phyloP scores from a whole-genome alignment of 2,329 filamentous ascomycete genomes.

The Metarhizium sp. region DNA sequence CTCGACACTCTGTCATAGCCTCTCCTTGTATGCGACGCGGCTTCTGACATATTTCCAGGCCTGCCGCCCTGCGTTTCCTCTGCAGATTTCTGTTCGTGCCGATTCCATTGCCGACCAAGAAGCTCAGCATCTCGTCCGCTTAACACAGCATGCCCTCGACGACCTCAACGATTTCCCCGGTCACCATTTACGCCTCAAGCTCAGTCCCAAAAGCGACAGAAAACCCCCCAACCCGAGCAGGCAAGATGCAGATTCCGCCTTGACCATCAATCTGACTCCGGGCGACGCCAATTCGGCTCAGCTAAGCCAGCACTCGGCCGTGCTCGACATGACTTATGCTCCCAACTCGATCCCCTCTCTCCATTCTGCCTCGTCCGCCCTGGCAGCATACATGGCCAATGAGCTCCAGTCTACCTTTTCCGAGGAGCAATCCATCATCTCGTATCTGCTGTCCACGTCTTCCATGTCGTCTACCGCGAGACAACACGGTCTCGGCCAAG shows the following conservation, averaged over 20 bases:
- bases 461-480: conserved; percentile 39
- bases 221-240: conserved; percentile 18
- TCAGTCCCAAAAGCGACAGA: conserved; percentile 16
- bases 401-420: conserved; percentile 71
- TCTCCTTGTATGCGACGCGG: neutral
- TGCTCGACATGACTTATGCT: conserved; percentile 70
- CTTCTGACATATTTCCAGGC: conserved; percentile 40
- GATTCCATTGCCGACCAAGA: conserved; percentile 56
- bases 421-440: conserved; percentile 82
- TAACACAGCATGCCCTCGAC: conserved; percentile 81
- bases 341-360: conserved; percentile 57
- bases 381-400: conserved; percentile 69
- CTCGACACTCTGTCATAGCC: neutral
- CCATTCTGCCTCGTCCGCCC: conserved; percentile 59
- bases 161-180: conserved; percentile 78
- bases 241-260: conserved; percentile 41
- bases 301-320: conserved; percentile 59
- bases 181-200: conserved; percentile 59
- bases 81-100: conserved; percentile 71
- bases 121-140: conserved; percentile 61
- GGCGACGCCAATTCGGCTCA: conserved; percentile 51
- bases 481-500: conserved; percentile 36
- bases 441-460: conserved; percentile 57
- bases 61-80: conserved; percentile 79
- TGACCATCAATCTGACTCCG: conserved; percentile 62